These are phyloP conservation scores for Leptodontidium sp. DNA, from an alignment of 2,329 filamentous ascomycete species.

Conservation along the genomic window DNA sequence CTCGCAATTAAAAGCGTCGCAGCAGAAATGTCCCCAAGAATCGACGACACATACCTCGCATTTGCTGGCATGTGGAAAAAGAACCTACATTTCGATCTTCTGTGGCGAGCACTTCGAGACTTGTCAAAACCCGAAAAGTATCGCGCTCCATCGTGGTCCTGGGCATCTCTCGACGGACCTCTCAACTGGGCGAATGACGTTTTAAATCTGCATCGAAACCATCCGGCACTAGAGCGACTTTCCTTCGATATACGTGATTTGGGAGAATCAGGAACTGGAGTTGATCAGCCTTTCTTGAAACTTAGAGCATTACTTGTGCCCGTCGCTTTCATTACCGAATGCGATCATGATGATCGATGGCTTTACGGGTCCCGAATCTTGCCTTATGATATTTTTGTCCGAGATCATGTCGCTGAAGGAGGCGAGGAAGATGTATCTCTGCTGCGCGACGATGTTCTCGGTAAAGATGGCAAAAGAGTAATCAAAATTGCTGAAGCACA, in stretches of 20 bases:
- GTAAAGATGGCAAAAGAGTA: not conserved
- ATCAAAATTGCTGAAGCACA: slow-evolving; percentile 23
- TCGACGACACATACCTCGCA: slow-evolving; percentile 17
- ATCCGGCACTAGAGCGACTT: not conserved
- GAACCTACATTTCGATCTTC: slow-evolving; percentile 17
- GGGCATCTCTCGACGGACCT: slow-evolving; percentile 19
- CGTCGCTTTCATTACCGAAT: slow-evolving; percentile 18
- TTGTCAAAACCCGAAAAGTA: slow-evolving; percentile 15
- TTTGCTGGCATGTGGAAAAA: slow-evolving; percentile 28
- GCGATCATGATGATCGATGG: slow-evolving; percentile 26
- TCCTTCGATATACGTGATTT: not conserved
- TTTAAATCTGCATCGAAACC: not conserved
- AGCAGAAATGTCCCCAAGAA: slow-evolving; percentile 18
- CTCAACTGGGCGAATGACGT: slow-evolving; percentile 5
- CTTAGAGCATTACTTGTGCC: slow-evolving; percentile 11
- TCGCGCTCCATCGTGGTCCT: slow-evolving; percentile 30
- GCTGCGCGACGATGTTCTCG: not conserved
- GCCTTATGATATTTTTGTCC: slow-evolving; percentile 19
- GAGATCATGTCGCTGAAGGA: not conserved
- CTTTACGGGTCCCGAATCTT: slow-evolving; percentile 8
- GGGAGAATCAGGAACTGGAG: not conserved
- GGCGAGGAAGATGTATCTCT: not conserved
- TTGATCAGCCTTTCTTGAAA: slow-evolving; percentile 6
- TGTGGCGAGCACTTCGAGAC: slow-evolving; percentile 20
- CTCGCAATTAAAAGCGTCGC: slow-evolving; percentile 26